Evolutionary conservation across 345 rosid species (phyloP).

Genomic region (Gossypium herbaceum): DNA sequence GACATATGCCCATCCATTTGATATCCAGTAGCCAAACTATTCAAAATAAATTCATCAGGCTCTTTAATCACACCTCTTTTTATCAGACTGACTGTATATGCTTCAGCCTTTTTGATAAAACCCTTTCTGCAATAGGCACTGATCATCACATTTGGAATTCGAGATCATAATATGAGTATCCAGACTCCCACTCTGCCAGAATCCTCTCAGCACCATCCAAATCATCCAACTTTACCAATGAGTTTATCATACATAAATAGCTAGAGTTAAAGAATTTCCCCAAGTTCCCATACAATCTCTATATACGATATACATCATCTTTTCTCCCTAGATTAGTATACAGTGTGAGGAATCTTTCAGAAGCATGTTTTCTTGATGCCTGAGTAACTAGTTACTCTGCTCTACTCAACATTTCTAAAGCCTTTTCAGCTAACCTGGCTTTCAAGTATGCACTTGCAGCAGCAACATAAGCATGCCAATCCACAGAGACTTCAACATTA

Average conservation of each 20-base stretch:
- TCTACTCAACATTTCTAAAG: constrained; percentile 40
- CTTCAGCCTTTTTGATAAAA: constrained; percentile 50
- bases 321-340: constrained; percentile 42
- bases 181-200: constrained; percentile 51
- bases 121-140: constrained; percentile 47
- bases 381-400: constrained; percentile 30
- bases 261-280: constrained; percentile 33
- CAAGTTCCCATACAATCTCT: constrained; percentile 41
- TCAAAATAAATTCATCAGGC: constrained; percentile 34
- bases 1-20: constrained; percentile 27
- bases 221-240: constrained; percentile 51
- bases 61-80: constrained; percentile 22
- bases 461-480: constrained; percentile 43
- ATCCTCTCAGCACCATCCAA: constrained; percentile 48
- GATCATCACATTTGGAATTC: constrained; percentile 44
- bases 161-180: constrained; percentile 27
- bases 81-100: constrained; percentile 24
- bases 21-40: constrained; percentile 42
- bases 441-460: constrained; percentile 49
- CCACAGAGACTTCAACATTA: constrained; percentile 30
- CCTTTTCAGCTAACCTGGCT: constrained; percentile 41
- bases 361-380: constrained; percentile 25
- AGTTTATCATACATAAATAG: constrained; percentile 42
- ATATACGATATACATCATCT: constrained; percentile 52
- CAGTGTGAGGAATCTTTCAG: constrained; percentile 38